These are phyloP conservation scores for Russula earlei DNA, from an alignment of 768 basidiomycete genomes.

Conservation along the genomic window DNA sequence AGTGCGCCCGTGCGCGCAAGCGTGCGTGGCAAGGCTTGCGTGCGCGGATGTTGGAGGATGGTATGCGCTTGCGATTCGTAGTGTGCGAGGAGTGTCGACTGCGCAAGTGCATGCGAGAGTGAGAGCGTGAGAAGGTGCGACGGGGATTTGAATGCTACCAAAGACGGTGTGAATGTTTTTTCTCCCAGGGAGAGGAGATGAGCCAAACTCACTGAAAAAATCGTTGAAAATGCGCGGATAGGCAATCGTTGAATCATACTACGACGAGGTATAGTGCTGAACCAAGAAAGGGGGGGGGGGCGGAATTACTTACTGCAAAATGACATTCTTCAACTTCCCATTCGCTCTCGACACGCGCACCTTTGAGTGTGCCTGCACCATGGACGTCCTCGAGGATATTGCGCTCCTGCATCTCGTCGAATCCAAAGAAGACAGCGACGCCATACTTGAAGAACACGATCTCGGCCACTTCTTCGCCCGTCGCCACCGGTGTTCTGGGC, in stretches of 20 bases:
- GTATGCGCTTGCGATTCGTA: conserved; percentile 74
- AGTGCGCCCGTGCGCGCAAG: conserved; percentile 72
- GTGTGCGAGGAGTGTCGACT: conserved; percentile 84
- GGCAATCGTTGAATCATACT: conserved; percentile 78
- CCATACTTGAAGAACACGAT: conserved; percentile 81
- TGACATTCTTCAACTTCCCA: conserved; percentile 96
- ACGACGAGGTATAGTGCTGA: not conserved
- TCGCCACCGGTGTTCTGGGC: conserved; percentile 1
- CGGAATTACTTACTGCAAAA: conserved; percentile 49
- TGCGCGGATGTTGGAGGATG: conserved; percentile 68
- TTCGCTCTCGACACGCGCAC: conserved; percentile 50
- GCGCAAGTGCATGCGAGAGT: conserved; percentile 89
- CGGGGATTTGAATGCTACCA: conserved; percentile 82
- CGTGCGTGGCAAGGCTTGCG: conserved; percentile 75
- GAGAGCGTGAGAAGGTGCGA: conserved; percentile 88
- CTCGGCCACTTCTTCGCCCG: conserved; percentile 54
- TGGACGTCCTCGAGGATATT: conserved; percentile 79
- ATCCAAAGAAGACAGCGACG: conserved; percentile 86
- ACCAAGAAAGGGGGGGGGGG: not conserved
- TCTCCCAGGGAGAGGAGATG: not conserved
- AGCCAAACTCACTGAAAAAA: conserved; percentile 68
- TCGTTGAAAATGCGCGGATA: conserved; percentile 94
- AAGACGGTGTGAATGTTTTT: not conserved
- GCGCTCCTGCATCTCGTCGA: conserved; percentile 68
- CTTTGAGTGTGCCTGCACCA: conserved; percentile 56